Evolutionary conservation across 345 rosid genomes (phyloP), one percentile per base, ranked within the genome.

Genomic region (Murraya koenigii): DNA sequence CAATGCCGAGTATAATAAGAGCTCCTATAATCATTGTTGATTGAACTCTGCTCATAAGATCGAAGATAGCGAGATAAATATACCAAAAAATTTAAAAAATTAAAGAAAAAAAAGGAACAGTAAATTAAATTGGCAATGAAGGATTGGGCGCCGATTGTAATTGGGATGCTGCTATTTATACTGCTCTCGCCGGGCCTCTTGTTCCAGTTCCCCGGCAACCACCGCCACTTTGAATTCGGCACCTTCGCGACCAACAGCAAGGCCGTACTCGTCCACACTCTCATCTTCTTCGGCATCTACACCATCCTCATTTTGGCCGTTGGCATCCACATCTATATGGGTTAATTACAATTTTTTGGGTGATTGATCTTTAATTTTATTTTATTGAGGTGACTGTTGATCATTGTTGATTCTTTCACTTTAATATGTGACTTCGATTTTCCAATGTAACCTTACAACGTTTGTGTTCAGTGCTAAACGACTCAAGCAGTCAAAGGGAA

Each of bases 121-220:
- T 20, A 23, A 30, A 10, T 23, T 60, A 1, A 17, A 17, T 23
- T 4, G 71, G 47, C 69, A 78, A 89, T 88, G 89, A 35, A 62
- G 77, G 93, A 89, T 67, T 89, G 93, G 93, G 93, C 86, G 52
- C 93, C 93, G 0, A 67, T 87, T 49, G 8, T 89, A 3, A 4
- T 88, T 10, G 93, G 89, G 39, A 28, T 79, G 32, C 9, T 88
- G 64, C 83, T 88, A 28, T 90, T 90, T 78, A 84, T 86, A 26
- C 82, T 88, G 8, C 85, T 88, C 22, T 83, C 88, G 1, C 91
- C 91, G 0, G 91, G 94, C 13, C 84, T 88, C 28, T 56, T 90
- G 47, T 80, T 90, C 78, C 91, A 90, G 81, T 15, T 85, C 0
- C 91, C 94, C 0, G 91, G 94, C 0, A 78, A 69, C 80, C 62